Base-by-base conservation (phyloP, 78 protist genomes). In the Dictyostelium brefeldianum region DNA sequence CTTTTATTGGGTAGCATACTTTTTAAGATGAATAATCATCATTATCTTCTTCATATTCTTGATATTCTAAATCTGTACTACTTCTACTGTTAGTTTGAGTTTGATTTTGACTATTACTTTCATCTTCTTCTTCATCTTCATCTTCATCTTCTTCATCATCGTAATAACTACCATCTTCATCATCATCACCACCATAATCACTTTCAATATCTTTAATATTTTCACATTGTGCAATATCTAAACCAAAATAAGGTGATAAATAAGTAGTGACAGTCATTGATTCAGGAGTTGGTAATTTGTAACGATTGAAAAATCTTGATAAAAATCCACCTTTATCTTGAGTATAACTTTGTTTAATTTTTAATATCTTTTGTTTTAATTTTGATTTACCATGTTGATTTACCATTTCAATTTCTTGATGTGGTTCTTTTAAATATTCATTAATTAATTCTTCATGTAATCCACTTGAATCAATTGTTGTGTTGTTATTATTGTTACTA, bases 271-370 rank as follows among this genome's bases (percentile, higher is more conserved):
- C 70, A 1, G 83, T 87, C 29, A 87, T 77, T 14, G 85, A 43
- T 43, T 62, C 80, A 12, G 93, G 84, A 14, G 71, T 27, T 17
- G 83, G 93, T 54, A 87, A 71, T 50, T 77, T 80, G 25, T 41
- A 87, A 51, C 80, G 54, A 75, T 51, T 77, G 22, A 48, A 85
- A 9, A 85, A 70, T 11, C 29, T 25, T 10, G 93, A 87, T 18
- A 84, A 57, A 41, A 87, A 77, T 1, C 83, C 83, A 31, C 83
- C 70, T 54, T 54, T n/a, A 10, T 48, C 62, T 48, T 22, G n/a
- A 3, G 47, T 48, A 75, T 75, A 75, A 25, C 36, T 54, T 54
- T 78, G 83, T 51, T 78, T 51, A 15, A 78, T 22, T 22, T 54
- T 51, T 51, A 78, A 54, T 11, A 78, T 78, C 27, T 22, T 80